A percentile compares a stretch with the other conserved stretches of the same genome.
These are phyloP conservation scores for Metschnikowia baotianmanensis DNA, from an alignment of 805 yeast genomes.

Conservation along the genomic window DNA sequence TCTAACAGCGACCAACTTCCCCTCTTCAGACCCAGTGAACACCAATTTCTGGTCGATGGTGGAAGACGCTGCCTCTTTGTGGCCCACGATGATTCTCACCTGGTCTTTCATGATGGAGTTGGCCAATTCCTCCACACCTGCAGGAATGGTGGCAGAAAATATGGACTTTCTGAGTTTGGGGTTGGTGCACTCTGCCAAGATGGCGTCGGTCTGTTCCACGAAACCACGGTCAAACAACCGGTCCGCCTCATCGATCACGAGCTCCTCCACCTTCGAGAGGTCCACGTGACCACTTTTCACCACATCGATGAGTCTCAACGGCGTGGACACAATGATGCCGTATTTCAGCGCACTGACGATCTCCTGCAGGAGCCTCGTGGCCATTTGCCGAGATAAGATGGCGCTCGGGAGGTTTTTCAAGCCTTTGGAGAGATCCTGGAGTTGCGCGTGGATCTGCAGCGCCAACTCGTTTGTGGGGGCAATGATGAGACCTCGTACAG, in stretches of 20 bases:
- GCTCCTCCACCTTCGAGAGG: slow-evolving; percentile 63
- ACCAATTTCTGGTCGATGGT: slow-evolving; percentile 80
- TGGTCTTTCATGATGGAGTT: slow-evolving; percentile 81
- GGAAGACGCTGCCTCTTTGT: slow-evolving; percentile 86
- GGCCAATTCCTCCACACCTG: slow-evolving; percentile 88
- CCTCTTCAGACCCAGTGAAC: slow-evolving; percentile 91
- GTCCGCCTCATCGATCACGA: slow-evolving; percentile 95
- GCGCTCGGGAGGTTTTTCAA: slow-evolving; percentile 54
- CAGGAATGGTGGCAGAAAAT: slow-evolving; percentile 94
- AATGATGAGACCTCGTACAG: slow-evolving; percentile 72
- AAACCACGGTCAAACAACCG: slow-evolving; percentile 84
- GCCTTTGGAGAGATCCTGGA: slow-evolving; percentile 56
- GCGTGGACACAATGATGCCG: slow-evolving; percentile 85
- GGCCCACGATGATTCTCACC: slow-evolving; percentile 84
- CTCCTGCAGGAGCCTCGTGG: slow-evolving; percentile 63
- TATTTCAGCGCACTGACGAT: slow-evolving; percentile 59
- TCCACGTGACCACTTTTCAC: slow-evolving; percentile 60
- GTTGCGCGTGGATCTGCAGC: slow-evolving; percentile 72
- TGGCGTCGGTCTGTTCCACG: slow-evolving; percentile 85
- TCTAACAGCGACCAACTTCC: slow-evolving; percentile 88
- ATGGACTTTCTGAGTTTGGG: slow-evolving; percentile 64
- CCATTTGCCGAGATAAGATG: slow-evolving; percentile 67
- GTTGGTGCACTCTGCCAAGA: slow-evolving; percentile 58
- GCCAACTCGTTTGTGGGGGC: slow-evolving; percentile 97
- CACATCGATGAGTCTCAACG: slow-evolving; percentile 80